Base-by-base conservation (phyloP, 2,329 filamentous ascomycete genomes). In the Beauveria rudraprayagi region DNA sequence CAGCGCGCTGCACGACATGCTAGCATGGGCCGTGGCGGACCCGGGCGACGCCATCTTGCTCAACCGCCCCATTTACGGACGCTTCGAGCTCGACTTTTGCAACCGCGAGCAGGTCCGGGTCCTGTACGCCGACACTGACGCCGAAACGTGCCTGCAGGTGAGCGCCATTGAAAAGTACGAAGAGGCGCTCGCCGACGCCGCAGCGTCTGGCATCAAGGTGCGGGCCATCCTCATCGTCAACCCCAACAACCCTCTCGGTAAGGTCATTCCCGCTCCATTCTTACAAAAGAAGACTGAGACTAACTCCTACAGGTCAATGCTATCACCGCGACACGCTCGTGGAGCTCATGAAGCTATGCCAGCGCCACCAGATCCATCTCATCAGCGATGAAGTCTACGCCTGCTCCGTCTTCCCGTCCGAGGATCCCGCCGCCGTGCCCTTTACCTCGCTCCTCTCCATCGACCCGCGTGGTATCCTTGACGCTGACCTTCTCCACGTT, bases 361-460 rank as follows among this genome's bases (percentile, higher is more conserved):
- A 80, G 57, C 74, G 72, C 46, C 73, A 83, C 63, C 65, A 69
- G 3, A 70, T 85, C 4, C 82, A 85, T 62, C 71, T 85, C 51
- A 76, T 85, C 65, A 80, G 78, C 63, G 83, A 86, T 66, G 83
- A 86, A 66, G 79, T 86, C 44, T 85, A 85, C 65, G 83, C 78
- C 10, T 71, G 80, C 43, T 81, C 79, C 1, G 73, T 79, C 0
- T 84, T 78, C 62, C 62, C 78, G 68, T 67, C 70, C 34, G 41
- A 70, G 64, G 61, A 76, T 69, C 47, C 60, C 61, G 28, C 60
- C 22, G 62, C 67, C 11, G 51, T 62, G 6, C 69, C 72, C 0
- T 84, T 84, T 63, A 79, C 76, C 3, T 83, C 80, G 0, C 70
- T 75, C 3, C 70, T 83, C 1, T 77, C 80, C 2, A 77, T 83